These are phyloP conservation scores for Phytophthora sp. DNA, from an alignment of 352 stramenopile species.

Conservation along the genomic window DNA sequence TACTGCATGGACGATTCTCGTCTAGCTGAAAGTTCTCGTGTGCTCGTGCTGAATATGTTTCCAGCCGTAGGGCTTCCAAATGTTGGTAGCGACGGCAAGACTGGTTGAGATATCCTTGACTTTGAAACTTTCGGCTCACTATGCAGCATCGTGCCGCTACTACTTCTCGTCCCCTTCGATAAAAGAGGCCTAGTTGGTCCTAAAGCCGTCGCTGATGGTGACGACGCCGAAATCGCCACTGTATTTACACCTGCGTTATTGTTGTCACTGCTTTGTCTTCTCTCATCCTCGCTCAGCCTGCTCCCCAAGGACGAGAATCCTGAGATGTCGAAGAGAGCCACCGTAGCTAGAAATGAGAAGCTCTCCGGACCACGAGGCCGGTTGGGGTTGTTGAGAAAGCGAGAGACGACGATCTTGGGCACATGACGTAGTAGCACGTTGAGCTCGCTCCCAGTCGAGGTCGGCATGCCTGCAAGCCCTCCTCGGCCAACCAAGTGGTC, in stretches of 20 bases:
- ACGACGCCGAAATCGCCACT: neutral
- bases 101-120: slow-evolving; percentile 22
- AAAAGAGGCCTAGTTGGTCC: neutral
- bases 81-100: slow-evolving; percentile 6
- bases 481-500: too few species aligned
- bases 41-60: slow-evolving; percentile 1
- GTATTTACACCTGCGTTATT: neutral
- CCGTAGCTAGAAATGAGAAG: slow-evolving; percentile 57
- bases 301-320: slow-evolving; percentile 87
- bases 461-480: slow-evolving; percentile 25
- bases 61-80: neutral
- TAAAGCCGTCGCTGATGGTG: slow-evolving; percentile 1
- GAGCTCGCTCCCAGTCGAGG: slow-evolving; percentile 59
- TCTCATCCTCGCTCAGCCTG: slow-evolving; percentile 68
- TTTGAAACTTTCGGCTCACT: slow-evolving; percentile 6
- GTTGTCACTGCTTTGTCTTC: slow-evolving; percentile 40
- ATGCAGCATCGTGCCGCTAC: slow-evolving; percentile 12
- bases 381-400: slow-evolving; percentile 54
- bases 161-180: slow-evolving; percentile 9
- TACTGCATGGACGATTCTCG: slow-evolving; percentile 9
- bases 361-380: slow-evolving; percentile 55
- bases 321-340: slow-evolving; percentile 88
- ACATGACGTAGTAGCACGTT: slow-evolving; percentile 70
- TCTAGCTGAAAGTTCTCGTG: slow-evolving; percentile 10
- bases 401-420: slow-evolving; percentile 75